Evolutionary conservation across 495 filamentous ascomycete species (phyloP).

Genomic region (Immersiella caudata): DNA sequence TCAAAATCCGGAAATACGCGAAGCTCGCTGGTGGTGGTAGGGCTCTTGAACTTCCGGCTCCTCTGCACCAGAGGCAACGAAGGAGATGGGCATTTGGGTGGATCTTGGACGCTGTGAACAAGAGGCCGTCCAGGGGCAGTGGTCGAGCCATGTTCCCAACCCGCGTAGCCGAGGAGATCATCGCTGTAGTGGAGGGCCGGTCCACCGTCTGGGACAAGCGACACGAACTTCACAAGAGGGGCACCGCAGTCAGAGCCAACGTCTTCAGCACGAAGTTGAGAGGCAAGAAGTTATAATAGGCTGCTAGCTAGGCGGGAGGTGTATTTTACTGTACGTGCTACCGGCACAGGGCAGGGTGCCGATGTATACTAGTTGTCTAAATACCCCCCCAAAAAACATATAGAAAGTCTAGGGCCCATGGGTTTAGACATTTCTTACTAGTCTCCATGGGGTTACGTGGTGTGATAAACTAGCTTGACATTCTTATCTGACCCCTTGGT

Average conservation of each 20-base stretch:
- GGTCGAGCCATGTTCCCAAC: conserved; percentile 68
- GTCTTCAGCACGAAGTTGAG: conserved; percentile 42
- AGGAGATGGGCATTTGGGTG: conserved; percentile 77
- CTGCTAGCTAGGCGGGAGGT: background rate
- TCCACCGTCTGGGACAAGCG: conserved; percentile 82
- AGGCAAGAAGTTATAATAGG: background rate
- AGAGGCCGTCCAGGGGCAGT: conserved; percentile 65
- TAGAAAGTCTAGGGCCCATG: background rate
- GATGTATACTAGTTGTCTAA: conserved; percentile 14
- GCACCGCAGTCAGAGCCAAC: conserved; percentile 73
- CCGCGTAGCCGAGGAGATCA: conserved; percentile 82
- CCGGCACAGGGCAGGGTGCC: background rate
- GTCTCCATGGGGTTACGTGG: too few relatives aligned
- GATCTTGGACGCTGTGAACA: conserved; percentile 81
- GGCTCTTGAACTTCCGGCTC: conserved; percentile 79
- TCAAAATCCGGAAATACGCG: conserved; percentile 73
- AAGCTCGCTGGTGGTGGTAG: conserved; percentile 84
- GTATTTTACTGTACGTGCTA: conserved; percentile 4
- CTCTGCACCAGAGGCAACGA: conserved; percentile 72
- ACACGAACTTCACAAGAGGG: conserved; percentile 70
- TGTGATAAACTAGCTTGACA: too few relatives aligned
- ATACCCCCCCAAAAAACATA: conserved; percentile 1
- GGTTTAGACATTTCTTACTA: background rate
- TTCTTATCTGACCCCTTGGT: too few relatives aligned
- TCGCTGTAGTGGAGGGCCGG: conserved; percentile 83